A percentile compares a stretch with the other conserved stretches of the same genome.
phyloP scores from a whole-genome alignment of 2,329 filamentous ascomycete genomes.

The Colletotrichum tropicale region DNA sequence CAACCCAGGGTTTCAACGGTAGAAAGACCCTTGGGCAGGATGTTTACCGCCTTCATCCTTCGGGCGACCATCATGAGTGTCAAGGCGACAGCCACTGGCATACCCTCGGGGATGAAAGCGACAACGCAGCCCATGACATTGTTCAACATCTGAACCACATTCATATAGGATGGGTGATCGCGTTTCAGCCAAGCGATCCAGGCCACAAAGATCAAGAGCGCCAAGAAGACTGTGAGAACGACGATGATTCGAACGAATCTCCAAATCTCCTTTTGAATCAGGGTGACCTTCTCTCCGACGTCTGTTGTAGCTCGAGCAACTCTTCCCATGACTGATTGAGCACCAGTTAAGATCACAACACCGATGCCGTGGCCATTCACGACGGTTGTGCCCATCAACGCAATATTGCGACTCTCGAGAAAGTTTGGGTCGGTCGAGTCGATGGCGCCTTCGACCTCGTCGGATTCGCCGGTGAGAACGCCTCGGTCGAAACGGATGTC shows the following conservation, averaged over 20 bases:
- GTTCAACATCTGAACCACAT: not conserved
- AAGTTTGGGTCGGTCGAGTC: not conserved
- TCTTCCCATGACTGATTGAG: not conserved
- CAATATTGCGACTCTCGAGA: not conserved
- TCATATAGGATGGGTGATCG: slow-evolving; percentile 26
- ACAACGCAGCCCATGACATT: not conserved
- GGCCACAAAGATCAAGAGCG: slow-evolving; percentile 30
- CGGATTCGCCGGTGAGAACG: not conserved
- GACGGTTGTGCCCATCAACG: not conserved
- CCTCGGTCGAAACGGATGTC: not conserved
- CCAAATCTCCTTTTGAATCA: not conserved
- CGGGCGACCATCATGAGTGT: slow-evolving; percentile 47
- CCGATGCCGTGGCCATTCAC: not conserved
- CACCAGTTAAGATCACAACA: not conserved
- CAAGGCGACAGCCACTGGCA: slow-evolving; percentile 42
- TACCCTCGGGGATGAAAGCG: slow-evolving; percentile 32
- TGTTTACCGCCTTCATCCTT: slow-evolving; percentile 45
- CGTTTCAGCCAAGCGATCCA: slow-evolving; percentile 40
- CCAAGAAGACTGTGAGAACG: not conserved
- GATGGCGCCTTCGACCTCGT: not conserved
- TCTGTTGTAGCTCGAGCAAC: not conserved
- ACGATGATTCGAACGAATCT: not conserved
- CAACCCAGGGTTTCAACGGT: not conserved
- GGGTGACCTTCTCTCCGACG: not conserved
- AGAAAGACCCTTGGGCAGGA: slow-evolving; percentile 26